Percentiles rank a stretch among this genome's conserved stretches.
Evolutionary conservation across 441 rosid species (phyloP).

Genomic region (Pelargonium cotyledonis): DNA sequence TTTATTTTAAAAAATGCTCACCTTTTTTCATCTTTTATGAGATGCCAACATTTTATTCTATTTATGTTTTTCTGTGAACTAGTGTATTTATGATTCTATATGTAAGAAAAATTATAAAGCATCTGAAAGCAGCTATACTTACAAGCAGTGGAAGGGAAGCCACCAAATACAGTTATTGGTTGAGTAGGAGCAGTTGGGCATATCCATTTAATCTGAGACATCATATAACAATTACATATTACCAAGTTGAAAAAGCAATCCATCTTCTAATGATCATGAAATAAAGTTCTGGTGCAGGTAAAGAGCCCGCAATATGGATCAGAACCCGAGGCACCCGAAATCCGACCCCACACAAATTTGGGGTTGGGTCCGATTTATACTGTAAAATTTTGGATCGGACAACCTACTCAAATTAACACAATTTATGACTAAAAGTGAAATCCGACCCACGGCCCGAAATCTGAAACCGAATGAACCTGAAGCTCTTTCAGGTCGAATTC

Average conservation of each 20-base stretch:
- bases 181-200: conserved; percentile 96
- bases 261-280: not conserved
- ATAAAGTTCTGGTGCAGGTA: conserved; percentile 42
- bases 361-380: no score
- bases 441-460: no score
- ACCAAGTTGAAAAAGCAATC: not conserved
- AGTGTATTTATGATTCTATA: not conserved
- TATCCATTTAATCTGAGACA: conserved; percentile 85
- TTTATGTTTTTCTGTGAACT: not conserved
- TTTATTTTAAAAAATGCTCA: not conserved
- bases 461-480: no score
- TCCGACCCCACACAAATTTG: no score
- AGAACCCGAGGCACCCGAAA: no score
- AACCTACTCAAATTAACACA: no score
- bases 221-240: not conserved
- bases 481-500: no score
- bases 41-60: not conserved
- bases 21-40: not conserved
- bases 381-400: no score
- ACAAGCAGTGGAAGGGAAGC: conserved; percentile 94
- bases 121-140: conserved; percentile 14
- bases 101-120: not conserved
- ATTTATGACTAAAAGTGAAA: no score
- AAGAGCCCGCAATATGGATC: no score
- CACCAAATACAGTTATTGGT: conserved; percentile 70